Evolutionary conservation across 1,284 basidiomycete species (phyloP).

Genomic region (Ustilago trichophora): DNA sequence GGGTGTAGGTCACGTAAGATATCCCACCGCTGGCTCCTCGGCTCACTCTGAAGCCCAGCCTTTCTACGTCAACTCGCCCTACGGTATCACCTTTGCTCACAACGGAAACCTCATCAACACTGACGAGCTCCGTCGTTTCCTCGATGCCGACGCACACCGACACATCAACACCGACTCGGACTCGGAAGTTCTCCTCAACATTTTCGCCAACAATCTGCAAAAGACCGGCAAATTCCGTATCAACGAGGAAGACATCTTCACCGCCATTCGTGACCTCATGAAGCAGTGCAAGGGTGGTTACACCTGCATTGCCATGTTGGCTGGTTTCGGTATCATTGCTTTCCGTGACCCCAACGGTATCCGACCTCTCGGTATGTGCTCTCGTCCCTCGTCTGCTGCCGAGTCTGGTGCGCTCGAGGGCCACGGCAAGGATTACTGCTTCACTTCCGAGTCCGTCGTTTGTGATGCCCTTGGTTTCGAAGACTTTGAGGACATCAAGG

Average conservation of each 20-base stretch:
- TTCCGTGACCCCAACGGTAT: slow-evolving; percentile 99
- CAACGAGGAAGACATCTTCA: slow-evolving; percentile 99
- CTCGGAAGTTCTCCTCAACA: slow-evolving; percentile 95
- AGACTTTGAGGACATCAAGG: slow-evolving; percentile 92
- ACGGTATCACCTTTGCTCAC: slow-evolving; percentile 97
- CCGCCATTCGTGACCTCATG: slow-evolving; percentile 89
- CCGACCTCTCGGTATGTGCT: slow-evolving; percentile 74
- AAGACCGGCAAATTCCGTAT: slow-evolving; percentile 99
- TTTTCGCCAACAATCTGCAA: slow-evolving; percentile 96
- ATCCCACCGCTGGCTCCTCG: slow-evolving; percentile 97
- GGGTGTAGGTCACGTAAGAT: slow-evolving; percentile 88
- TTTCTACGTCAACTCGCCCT: slow-evolving; percentile 99
- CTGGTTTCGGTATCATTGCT: slow-evolving; percentile 97
- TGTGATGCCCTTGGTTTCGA: slow-evolving; percentile 90
- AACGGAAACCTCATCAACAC: slow-evolving; percentile 99
- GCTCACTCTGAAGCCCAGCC: slow-evolving; percentile 97
- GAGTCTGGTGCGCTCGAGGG: slow-evolving; percentile 25
- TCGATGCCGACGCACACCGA: slow-evolving; percentile 95
- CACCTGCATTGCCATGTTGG: slow-evolving; percentile 96
- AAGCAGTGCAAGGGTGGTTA: slow-evolving; percentile 88
- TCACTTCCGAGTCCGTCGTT: slow-evolving; percentile 95
- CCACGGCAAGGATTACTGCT: slow-evolving; percentile 78
- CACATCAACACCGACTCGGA: slow-evolving; percentile 99
- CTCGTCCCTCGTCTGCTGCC: slow-evolving; percentile 43
- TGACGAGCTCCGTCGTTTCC: slow-evolving; percentile 81